These are phyloP conservation scores for Wallacemonas collosoma DNA, from an alignment of 208 protist genomes.

Conservation along the genomic window DNA sequence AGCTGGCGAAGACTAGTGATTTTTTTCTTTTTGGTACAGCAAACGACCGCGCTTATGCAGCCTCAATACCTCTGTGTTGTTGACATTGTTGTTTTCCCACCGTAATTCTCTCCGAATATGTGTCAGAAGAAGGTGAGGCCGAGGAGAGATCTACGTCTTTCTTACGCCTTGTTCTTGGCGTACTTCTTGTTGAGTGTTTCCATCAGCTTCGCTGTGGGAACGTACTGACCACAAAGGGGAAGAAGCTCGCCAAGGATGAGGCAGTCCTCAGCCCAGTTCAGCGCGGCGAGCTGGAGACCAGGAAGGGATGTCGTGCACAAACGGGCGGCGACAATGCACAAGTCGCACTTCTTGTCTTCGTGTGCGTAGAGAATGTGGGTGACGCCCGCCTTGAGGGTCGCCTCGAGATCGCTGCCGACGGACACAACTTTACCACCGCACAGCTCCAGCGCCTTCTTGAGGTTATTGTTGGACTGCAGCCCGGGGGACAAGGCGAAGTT, in stretches of 20 bases:
- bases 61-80: not conserved
- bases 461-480: conserved; percentile 35
- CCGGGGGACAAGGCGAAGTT: conserved; percentile 55
- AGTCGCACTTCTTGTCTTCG: conserved; percentile 75
- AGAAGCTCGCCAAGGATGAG: conserved; percentile 81
- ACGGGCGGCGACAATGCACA: conserved; percentile 68
- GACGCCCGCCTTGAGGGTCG: conserved; percentile 43
- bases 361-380: conserved; percentile 84
- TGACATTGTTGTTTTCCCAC: not conserved
- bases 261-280: conserved; percentile 86
- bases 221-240: conserved; percentile 74
- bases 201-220: conserved; percentile 75
- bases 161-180: conserved; percentile 20
- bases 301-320: conserved; percentile 42
- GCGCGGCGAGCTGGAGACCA: conserved; percentile 64
- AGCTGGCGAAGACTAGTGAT: not conserved
- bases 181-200: conserved; percentile 84
- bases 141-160: too few relatives aligned
- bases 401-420: conserved; percentile 30
- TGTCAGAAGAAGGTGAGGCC: too few relatives aligned
- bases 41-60: not conserved
- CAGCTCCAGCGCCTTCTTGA: conserved; percentile 44
- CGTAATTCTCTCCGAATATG: too few relatives aligned
- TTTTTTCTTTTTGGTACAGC: conserved; percentile 17
- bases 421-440: conserved; percentile 69